These are phyloP conservation scores for Hericium rajendrae DNA, from an alignment of 768 basidiomycete species.

Conservation along the genomic window DNA sequence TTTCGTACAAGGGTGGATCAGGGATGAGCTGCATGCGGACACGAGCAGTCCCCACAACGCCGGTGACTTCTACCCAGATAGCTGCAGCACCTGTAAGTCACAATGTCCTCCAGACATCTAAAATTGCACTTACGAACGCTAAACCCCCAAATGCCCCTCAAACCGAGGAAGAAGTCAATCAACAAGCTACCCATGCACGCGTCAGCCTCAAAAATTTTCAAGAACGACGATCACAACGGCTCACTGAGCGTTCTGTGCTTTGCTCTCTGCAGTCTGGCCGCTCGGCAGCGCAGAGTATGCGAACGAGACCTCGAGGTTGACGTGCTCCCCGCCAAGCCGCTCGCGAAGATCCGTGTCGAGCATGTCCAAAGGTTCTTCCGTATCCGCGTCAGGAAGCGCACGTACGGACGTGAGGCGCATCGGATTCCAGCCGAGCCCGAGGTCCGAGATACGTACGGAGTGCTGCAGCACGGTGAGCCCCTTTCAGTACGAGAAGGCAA, in stretches of 20 bases:
- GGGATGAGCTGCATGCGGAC: conserved; percentile 67
- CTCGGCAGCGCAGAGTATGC: conserved; percentile 54
- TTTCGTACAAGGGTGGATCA: conserved; percentile 46
- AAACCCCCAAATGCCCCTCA: conserved; percentile 30
- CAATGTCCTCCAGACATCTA: background rate
- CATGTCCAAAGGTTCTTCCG: conserved; percentile 9
- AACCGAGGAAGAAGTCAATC: conserved; percentile 57
- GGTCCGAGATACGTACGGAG: conserved; percentile 62
- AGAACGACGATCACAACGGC: background rate
- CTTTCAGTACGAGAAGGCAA: conserved; percentile 12
- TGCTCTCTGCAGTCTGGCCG: conserved; percentile 23
- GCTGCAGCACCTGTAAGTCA: conserved; percentile 42
- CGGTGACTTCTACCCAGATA: conserved; percentile 66
- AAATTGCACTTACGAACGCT: conserved; percentile 18
- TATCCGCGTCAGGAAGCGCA: conserved; percentile 38
- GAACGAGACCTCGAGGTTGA: conserved; percentile 65
- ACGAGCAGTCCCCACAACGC: conserved; percentile 52
- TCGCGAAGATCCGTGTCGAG: conserved; percentile 24
- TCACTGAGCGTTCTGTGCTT: conserved; percentile 43
- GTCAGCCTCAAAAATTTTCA: background rate
- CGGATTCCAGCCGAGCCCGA: conserved; percentile 61
- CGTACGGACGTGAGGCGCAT: conserved; percentile 62
- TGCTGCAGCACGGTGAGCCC: conserved; percentile 16
- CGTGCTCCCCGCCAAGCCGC: conserved; percentile 34
- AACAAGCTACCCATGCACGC: conserved; percentile 27